phyloP scores from a whole-genome alignment of 176 grass and related monocot genomes.

The Saccharum spontaneum region DNA sequence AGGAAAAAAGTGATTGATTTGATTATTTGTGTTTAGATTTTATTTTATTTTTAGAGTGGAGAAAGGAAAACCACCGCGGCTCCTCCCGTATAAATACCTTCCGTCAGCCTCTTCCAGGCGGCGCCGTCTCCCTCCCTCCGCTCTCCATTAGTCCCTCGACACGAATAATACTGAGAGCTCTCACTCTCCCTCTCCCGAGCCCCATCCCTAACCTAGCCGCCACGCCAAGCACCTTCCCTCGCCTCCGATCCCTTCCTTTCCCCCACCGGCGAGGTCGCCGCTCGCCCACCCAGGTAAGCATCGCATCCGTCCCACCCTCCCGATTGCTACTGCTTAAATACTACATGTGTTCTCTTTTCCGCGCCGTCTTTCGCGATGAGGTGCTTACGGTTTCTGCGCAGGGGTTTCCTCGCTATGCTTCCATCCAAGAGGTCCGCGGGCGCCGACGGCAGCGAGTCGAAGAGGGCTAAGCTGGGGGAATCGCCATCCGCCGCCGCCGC shows the following conservation, averaged over 20 bases:
- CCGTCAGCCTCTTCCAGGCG: too few species aligned
- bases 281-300: background rate
- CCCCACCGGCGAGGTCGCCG: background rate
- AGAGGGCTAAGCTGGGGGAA: slow-evolving; percentile 42
- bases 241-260: slow-evolving; percentile 31
- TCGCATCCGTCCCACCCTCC: background rate
- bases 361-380: slow-evolving; percentile 34
- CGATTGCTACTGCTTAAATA: background rate
- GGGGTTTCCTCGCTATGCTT: slow-evolving; percentile 69
- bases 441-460: slow-evolving; percentile 17
- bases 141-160: too few species aligned
- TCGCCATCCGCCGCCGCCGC: background rate
- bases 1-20: too few species aligned
- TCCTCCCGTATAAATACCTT: too few species aligned
- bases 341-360: background rate
- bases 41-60: too few species aligned
- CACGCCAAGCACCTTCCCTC: slow-evolving; percentile 17
- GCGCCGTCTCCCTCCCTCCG: background rate
- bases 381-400: slow-evolving; percentile 56
- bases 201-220: slow-evolving; percentile 23
- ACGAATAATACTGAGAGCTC: background rate
- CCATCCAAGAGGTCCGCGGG: slow-evolving; percentile 53
- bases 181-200: background rate
- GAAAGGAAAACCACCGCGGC: too few species aligned
- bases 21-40: too few species aligned